A percentile compares a stretch with the other conserved stretches of the same genome.
These are phyloP conservation scores for Mycena vitilis DNA, from an alignment of 768 basidiomycete species.

Conservation along the genomic window DNA sequence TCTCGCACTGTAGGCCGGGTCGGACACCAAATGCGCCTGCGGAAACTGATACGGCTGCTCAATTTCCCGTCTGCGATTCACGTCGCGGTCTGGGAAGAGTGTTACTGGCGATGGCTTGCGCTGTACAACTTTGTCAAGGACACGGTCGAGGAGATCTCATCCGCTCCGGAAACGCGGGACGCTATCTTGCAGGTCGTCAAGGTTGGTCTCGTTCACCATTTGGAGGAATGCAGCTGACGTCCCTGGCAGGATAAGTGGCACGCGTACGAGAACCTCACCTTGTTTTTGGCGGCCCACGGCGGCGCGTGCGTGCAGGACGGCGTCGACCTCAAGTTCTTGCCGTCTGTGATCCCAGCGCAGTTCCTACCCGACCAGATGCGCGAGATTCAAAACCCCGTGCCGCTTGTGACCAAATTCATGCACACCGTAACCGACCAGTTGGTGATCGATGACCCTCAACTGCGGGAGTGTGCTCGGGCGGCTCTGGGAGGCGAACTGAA, in stretches of 20 bases:
- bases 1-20: constrained; percentile 66
- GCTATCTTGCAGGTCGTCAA: constrained; percentile 32
- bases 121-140: constrained; percentile 71
- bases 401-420: constrained; percentile 74
- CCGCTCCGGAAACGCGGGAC: constrained; percentile 43
- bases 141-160: constrained; percentile 45
- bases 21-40: constrained; percentile 82
- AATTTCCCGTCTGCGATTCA: constrained; percentile 74
- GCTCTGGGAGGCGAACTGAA: constrained; percentile 85
- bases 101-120: constrained; percentile 78
- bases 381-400: constrained; percentile 66
- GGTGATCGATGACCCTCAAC: constrained; percentile 67
- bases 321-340: constrained; percentile 61
- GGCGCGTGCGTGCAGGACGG: constrained; percentile 70
- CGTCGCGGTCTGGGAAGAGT: constrained; percentile 86
- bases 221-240: constrained; percentile 14
- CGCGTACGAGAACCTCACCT: constrained; percentile 88
- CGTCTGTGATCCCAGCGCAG: constrained; percentile 64
- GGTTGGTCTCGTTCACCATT: constrained; percentile 13
- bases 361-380: constrained; percentile 80
- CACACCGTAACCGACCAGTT: constrained; percentile 76
- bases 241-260: constrained; percentile 70
- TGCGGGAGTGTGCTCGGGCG: constrained; percentile 84
- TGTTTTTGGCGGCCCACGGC: constrained; percentile 82
- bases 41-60: constrained; percentile 75